These are phyloP conservation scores for Dalbergia cochinchinensis DNA, from an alignment of 306 rosid genomes.

Conservation along the genomic window DNA sequence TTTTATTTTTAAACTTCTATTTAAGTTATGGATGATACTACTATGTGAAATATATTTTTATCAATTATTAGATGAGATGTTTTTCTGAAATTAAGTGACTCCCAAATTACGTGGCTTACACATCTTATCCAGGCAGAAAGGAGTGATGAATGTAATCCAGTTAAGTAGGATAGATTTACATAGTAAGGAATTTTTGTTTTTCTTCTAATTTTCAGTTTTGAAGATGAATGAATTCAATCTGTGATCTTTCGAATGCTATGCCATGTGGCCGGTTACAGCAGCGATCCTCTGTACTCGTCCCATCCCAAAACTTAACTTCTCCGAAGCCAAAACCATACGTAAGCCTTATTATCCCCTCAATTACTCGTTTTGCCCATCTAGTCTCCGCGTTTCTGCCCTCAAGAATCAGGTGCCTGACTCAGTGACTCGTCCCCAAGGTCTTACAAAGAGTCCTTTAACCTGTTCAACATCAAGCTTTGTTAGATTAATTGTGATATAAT, in stretches of 20 bases:
- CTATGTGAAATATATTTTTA: too few species aligned
- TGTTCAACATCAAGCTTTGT: background rate
- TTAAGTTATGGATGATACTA: too few species aligned
- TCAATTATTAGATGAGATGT: too few species aligned
- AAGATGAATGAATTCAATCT: conserved; percentile 36
- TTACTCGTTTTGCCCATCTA: conserved; percentile 31
- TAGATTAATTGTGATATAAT: background rate
- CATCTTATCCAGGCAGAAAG: too few species aligned
- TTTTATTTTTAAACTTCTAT: too few species aligned
- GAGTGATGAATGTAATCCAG: too few species aligned
- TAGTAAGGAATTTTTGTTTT: too few species aligned
- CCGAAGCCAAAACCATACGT: conserved; percentile 21
- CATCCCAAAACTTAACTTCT: conserved; percentile 26
- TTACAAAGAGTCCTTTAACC: background rate
- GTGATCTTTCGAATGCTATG: background rate
- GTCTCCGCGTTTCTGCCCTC: conserved; percentile 50
- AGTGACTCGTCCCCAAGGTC: conserved; percentile 9
- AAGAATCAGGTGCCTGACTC: conserved; percentile 53
- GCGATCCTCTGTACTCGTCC: conserved; percentile 24
- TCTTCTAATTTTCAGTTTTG: background rate
- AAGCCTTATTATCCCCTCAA: conserved; percentile 21
- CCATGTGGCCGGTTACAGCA: conserved; percentile 19
- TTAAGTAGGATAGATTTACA: too few species aligned
- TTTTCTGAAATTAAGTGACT: too few species aligned
- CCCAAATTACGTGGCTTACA: too few species aligned